Evolutionary conservation across 306 rosid genomes (phyloP).

Genomic region (Quercus cerris): DNA sequence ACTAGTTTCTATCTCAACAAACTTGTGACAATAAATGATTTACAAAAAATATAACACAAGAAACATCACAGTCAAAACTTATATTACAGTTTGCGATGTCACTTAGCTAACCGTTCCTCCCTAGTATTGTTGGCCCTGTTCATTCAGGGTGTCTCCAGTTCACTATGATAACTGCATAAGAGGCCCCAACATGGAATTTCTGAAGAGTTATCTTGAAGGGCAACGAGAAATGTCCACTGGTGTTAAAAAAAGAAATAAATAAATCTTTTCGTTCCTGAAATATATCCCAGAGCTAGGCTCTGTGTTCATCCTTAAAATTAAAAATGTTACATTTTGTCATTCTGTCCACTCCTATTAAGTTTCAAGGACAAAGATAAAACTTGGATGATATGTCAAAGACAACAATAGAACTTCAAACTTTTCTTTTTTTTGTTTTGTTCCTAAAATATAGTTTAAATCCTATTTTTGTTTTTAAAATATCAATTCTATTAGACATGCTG

Average conservation of each 20-base stretch:
- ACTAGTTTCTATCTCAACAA: background rate
- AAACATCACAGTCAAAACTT: slow-evolving; percentile 48
- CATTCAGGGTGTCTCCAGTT: slow-evolving; percentile 1
- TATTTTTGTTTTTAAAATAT: no score
- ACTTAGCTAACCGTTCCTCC: slow-evolving; percentile 19
- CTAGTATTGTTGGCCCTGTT: slow-evolving; percentile 1
- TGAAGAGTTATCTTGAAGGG: background rate
- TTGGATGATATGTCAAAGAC: no score
- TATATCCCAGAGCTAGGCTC: no score
- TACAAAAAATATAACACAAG: slow-evolving; percentile 29
- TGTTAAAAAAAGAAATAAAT: background rate
- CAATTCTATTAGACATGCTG: no score
- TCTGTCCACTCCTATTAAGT: no score
- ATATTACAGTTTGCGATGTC: slow-evolving; percentile 35
- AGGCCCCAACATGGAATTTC: background rate
- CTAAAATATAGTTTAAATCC: no score
- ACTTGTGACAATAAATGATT: slow-evolving; percentile 4
- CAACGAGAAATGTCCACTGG: background rate
- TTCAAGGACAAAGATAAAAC: no score
- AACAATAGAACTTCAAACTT: no score
- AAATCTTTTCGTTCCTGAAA: no score
- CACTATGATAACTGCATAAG: background rate
- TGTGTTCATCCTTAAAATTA: no score
- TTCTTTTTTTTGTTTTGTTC: no score
- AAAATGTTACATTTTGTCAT: no score